Evolutionary conservation across 768 basidiomycete genomes (phyloP), one percentile per base, ranked within the genome.

Genomic region (Russula earlei): DNA sequence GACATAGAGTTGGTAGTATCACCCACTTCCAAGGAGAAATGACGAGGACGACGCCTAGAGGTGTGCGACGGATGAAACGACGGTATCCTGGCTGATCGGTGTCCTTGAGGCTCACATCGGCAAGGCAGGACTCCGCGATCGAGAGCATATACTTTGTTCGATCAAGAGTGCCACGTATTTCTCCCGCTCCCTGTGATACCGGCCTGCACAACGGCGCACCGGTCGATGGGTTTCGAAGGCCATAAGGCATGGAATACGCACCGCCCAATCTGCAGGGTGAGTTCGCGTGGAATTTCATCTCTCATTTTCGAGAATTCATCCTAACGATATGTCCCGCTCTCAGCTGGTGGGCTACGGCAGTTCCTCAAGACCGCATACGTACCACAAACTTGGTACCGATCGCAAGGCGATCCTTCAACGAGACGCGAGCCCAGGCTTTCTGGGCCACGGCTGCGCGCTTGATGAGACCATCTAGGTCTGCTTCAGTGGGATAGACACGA

Each of bases 231-330:
- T 24, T 5, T 29, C 41, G 19, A 3, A 24, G 22, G 29, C 7
- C 48, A n/a, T 33, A 24, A 42, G 31, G 31, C 29, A 42, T 29
- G n/a, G 27, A 37, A 44, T 31, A 69, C 82, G 62, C 58, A 91
- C 91, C 92, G 75, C 36, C 95, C 95, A 87, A 99, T 97, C 71
- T 96, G 90, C 50, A 83, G 62, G 0, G 91, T 84, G 50, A 97
- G 73, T 63, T 97, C 93, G 31, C 78, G 65, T 0, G 83, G 81
- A 14, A 91, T 78, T 29, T 87, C 80, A 17, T 86, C 79, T 8
- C 70, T 70, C 58, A 74, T 69, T 52, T 71, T 74, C 64, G 74
- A 70, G 66, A 82, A 80, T 64, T 77, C 79, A 37, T 73, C 70
- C 78, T 79, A 53, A 10, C 19, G 50, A 11, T 17, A 15, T 52